These are phyloP conservation scores for Tephrocybe sp. DNA, from an alignment of 768 basidiomycete species.

Conservation along the genomic window DNA sequence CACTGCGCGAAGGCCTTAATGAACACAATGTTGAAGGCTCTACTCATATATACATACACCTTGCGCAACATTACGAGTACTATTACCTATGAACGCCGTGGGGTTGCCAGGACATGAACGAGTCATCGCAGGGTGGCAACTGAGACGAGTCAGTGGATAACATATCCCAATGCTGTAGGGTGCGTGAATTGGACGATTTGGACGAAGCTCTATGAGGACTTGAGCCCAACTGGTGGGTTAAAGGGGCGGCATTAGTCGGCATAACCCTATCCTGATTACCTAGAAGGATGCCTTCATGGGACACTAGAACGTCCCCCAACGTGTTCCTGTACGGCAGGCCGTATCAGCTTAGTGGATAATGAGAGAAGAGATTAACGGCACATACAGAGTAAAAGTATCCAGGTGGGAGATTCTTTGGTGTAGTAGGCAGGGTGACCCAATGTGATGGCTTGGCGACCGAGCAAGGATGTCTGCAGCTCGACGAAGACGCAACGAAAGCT, in stretches of 20 bases:
- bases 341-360: conserved; percentile 13
- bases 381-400: conserved; percentile 53
- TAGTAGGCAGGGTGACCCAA: conserved; percentile 34
- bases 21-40: not conserved
- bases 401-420: conserved; percentile 47
- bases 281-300: conserved; percentile 23
- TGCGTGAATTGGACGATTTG: conserved; percentile 13
- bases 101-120: conserved; percentile 65
- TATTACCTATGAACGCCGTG: conserved; percentile 21
- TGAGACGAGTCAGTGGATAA: conserved; percentile 23
- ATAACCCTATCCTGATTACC: conserved; percentile 15
- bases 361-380: conserved; percentile 4
- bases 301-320: conserved; percentile 35
- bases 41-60: too few species aligned
- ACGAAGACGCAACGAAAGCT: conserved; percentile 62
- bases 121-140: conserved; percentile 45
- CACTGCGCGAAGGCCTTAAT: not conserved
- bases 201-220: conserved; percentile 12
- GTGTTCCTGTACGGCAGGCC: conserved; percentile 32
- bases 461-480: conserved; percentile 55
- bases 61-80: not conserved
- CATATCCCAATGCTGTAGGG: conserved; percentile 30
- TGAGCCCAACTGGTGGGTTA: conserved; percentile 13
- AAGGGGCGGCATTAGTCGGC: conserved; percentile 8
- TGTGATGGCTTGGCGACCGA: conserved; percentile 40